Base-by-base conservation (phyloP, 169 alveolate species). In the Babesia bigemina region DNA sequence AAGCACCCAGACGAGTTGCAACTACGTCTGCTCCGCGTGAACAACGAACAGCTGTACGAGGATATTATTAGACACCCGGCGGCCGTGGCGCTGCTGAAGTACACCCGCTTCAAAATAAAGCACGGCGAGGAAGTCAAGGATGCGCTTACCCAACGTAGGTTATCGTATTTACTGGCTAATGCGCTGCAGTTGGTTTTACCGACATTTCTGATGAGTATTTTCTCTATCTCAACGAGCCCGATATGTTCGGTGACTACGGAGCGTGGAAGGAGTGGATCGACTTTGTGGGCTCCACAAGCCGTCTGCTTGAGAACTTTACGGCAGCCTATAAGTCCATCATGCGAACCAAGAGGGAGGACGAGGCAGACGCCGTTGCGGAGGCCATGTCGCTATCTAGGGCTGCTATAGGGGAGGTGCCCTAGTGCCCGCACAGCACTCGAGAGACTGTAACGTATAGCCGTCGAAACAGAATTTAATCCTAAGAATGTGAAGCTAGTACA, bases 191-290 rank as follows among this genome's bases (percentile, higher is more conserved):
- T 29, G 70, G 56, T 4, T 7, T 28, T 50, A 44, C 21, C 26
- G 49, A 48, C 22, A 16, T 77, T 77, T 50, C 19, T 4, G 83
- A 79, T 19, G 87, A 79, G 71, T 79, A 70, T 57, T 79, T 79
- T 44, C 75, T 79, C 26, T 79, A 79, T 66, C 66, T 79, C 16
- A 36, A 79, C 42, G 87, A 79, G 60, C 87, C 87, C 8, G 87
- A 79, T 52, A 79, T 79, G 87, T 79, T 79, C 70, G 48, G 60
- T 1, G 48, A 52, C 36, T 79, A 79, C 57, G n/a, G 75, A 9
- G 45, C 55, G 22, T 79, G 87, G 87, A 69, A 72, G 84, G 82
- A 44, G 44, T 79, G 87, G 87, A 60, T 79, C 33, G 83, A 79
- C 69, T 59, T 59, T 22, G 12, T 71, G 4, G 63, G 63, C 9